Conservation (phyloP, 108 stramenopile species). For the Nitzschia sp. region DNA sequence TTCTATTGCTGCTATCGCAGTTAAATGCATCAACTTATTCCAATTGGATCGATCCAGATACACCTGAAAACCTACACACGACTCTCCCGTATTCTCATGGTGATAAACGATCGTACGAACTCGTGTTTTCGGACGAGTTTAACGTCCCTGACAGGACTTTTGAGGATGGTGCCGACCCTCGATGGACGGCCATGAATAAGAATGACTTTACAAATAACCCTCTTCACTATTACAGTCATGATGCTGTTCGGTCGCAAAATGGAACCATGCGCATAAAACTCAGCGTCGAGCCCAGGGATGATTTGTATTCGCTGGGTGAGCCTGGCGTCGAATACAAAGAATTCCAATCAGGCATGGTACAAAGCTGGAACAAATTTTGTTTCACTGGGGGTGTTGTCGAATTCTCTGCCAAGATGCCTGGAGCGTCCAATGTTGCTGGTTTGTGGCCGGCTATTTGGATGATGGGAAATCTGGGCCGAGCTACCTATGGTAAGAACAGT, state of each 20-base stretch:
- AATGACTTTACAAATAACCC: slow-evolving; percentile 98
- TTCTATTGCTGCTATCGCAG: background rate
- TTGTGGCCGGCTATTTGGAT: slow-evolving; percentile 93
- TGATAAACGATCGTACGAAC: slow-evolving; percentile 64
- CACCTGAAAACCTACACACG: slow-evolving; percentile 35
- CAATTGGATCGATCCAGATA: slow-evolving; percentile 78
- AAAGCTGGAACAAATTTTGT: slow-evolving; percentile 93
- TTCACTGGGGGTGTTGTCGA: slow-evolving; percentile 84
- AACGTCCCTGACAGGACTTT: slow-evolving; percentile 78
- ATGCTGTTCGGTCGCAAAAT: slow-evolving; percentile 54
- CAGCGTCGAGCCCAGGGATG: slow-evolving; percentile 5
- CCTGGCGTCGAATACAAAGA: slow-evolving; percentile 40
- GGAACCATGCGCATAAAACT: slow-evolving; percentile 1
- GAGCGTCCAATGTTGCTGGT: slow-evolving; percentile 62
- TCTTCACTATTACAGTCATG: slow-evolving; percentile 88
- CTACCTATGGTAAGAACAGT: slow-evolving; percentile 84
- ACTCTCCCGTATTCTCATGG: slow-evolving; percentile 28
- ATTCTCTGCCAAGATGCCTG: slow-evolving; percentile 76
- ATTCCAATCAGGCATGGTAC: slow-evolving; percentile 79
- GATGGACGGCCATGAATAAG: slow-evolving; percentile 95
- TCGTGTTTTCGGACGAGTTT: slow-evolving; percentile 96
- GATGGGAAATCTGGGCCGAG: slow-evolving; percentile 83
- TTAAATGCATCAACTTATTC: background rate
- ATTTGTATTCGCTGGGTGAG: background rate
- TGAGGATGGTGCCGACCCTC: slow-evolving; percentile 91